Conservation (phyloP, 2,329 filamentous ascomycete genomes). For the Stylonectria norvegica region DNA sequence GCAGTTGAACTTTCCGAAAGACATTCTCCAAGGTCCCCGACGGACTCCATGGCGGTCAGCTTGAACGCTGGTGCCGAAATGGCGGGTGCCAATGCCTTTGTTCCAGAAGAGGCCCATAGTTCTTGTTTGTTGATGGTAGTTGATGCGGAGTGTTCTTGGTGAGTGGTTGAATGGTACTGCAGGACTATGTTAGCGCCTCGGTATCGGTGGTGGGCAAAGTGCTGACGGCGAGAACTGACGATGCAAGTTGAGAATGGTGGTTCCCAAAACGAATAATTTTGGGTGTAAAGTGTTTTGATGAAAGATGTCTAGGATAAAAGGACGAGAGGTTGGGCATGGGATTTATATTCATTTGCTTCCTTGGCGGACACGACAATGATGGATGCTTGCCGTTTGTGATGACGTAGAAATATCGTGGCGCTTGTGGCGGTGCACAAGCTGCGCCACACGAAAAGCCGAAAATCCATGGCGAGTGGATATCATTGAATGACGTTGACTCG, state of each 20-base stretch:
- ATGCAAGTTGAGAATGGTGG: too few relatives aligned
- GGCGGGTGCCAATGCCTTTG: constrained; percentile 45
- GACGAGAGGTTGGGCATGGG: constrained; percentile 17
- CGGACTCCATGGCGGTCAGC: constrained; percentile 45
- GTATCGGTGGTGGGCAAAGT: background rate
- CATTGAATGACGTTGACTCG: too few relatives aligned
- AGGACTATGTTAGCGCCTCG: constrained; percentile 2
- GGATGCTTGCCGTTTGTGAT: constrained; percentile 14
- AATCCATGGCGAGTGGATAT: too few relatives aligned
- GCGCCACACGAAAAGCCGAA: too few relatives aligned
- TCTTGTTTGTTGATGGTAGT: constrained; percentile 1
- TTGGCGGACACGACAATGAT: constrained; percentile 23
- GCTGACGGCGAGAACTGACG: too few relatives aligned
- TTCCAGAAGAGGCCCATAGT: constrained; percentile 48
- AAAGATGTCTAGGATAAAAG: constrained; percentile 20
- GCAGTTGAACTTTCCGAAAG: constrained; percentile 49
- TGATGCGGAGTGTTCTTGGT: background rate
- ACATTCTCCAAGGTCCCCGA: constrained; percentile 50
- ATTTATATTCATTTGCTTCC: constrained; percentile 19
- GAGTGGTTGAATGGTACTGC: background rate
- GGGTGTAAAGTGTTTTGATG: constrained; percentile 24
- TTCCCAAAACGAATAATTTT: constrained; percentile 5
- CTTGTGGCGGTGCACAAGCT: constrained; percentile 25
- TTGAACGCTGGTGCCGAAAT: constrained; percentile 48
- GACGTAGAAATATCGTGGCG: constrained; percentile 24